A percentile compares a stretch with the other conserved stretches of the same genome.
phyloP scores from a whole-genome alignment of 2,329 filamentous ascomycete genomes.

The Penicillium sp. region DNA sequence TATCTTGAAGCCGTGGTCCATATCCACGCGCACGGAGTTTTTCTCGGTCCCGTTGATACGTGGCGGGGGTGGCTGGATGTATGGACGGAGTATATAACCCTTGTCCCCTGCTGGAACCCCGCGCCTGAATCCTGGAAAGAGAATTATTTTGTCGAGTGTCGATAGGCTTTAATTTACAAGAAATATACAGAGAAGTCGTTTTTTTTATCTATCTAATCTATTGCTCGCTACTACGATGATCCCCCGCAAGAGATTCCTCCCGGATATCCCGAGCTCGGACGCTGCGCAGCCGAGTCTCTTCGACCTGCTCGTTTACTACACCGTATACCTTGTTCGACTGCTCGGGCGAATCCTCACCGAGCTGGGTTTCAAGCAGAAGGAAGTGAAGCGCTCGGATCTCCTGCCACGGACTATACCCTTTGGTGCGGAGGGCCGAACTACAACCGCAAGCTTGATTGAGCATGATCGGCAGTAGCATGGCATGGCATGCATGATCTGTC shows the following conservation, averaged over 20 bases:
- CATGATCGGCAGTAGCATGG: background rate
- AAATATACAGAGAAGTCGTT: background rate
- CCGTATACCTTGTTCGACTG: background rate
- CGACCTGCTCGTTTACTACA: slow-evolving; percentile 4
- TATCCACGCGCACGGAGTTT: no score
- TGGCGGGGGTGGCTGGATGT: no score
- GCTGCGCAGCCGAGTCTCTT: background rate
- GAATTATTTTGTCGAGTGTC: no score
- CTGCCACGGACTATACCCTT: background rate
- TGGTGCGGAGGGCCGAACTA: background rate
- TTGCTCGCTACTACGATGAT: background rate
- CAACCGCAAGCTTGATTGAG: no score
- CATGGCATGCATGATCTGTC: background rate
- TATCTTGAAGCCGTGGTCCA: no score
- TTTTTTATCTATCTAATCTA: background rate
- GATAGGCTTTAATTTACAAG: no score
- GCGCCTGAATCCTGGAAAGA: no score
- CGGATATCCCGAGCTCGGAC: background rate
- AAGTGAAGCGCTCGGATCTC: background rate
- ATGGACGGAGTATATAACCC: no score
- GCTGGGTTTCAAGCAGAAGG: background rate
- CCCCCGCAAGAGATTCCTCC: background rate
- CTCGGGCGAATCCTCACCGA: background rate
- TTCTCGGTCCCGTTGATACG: no score
- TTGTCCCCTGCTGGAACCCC: no score